Percentiles rank a stretch among this genome's conserved stretches.
phyloP scores from a whole-genome alignment of 176 grass and related monocot genomes.

The Triticum urartu region DNA sequence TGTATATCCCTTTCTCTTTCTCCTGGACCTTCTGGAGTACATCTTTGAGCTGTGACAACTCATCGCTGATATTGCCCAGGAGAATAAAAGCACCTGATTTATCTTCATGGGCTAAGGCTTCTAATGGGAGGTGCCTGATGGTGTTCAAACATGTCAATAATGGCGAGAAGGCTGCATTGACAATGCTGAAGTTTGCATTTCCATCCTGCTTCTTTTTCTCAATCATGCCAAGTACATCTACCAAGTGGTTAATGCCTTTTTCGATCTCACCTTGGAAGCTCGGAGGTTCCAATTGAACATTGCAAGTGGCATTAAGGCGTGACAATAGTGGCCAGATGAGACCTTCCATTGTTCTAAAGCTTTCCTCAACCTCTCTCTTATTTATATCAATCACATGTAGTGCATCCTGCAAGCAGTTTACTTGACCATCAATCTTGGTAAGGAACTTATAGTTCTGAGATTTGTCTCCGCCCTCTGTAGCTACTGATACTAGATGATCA shows the following conservation, averaged over 20 bases:
- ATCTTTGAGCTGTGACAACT: constrained; percentile 12
- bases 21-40: not conserved
- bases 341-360: not conserved
- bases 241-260: not conserved
- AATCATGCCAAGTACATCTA: not conserved
- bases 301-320: not conserved
- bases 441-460: constrained; percentile 9
- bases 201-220: not conserved
- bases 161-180: not conserved
- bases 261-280: constrained; percentile 3
- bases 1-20: constrained; percentile 15
- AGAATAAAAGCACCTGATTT: not conserved
- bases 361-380: not conserved
- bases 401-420: not conserved
- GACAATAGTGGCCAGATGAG: not conserved
- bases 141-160: constrained; percentile 6
- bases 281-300: not conserved
- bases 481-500: constrained; percentile 4
- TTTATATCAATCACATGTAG: not conserved
- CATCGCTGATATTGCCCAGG: not conserved
- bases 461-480: not conserved
- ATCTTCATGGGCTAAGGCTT: constrained; percentile 17
- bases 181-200: not conserved
- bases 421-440: not conserved
- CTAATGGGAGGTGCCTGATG: not conserved